phyloP scores from a whole-genome alignment of 1,284 basidiomycete genomes.

The Ustilago shanxiensis region DNA sequence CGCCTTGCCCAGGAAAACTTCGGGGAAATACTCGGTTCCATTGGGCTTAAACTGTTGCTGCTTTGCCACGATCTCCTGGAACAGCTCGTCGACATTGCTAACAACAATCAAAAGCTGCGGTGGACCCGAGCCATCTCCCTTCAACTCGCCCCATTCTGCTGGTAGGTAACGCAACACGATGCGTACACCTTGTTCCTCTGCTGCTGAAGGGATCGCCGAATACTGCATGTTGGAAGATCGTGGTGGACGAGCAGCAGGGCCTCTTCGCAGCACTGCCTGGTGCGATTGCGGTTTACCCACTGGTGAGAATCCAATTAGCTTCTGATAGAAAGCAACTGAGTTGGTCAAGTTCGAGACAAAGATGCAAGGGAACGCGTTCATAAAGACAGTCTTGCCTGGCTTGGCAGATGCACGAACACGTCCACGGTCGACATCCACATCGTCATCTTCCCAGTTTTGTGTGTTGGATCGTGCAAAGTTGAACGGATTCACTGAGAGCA shows the following conservation, averaged over 20 bases:
- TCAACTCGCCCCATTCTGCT: slow-evolving; percentile 51
- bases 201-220: slow-evolving; percentile 41
- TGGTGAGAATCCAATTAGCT: slow-evolving; percentile 46
- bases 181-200: slow-evolving; percentile 41
- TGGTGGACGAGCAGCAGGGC: slow-evolving; percentile 37
- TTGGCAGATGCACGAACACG: slow-evolving; percentile 13
- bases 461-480: slow-evolving; percentile 29
- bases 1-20: slow-evolving; percentile 46
- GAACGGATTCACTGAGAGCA: slow-evolving; percentile 47
- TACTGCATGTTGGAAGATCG: slow-evolving; percentile 25
- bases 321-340: slow-evolving; percentile 45
- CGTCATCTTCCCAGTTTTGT: slow-evolving; percentile 47
- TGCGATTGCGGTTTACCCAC: slow-evolving; percentile 46
- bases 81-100: slow-evolving; percentile 50
- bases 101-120: slow-evolving; percentile 48
- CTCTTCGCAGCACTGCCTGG: slow-evolving; percentile 43
- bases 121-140: slow-evolving; percentile 41
- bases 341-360: slow-evolving; percentile 47
- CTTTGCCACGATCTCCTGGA: slow-evolving; percentile 40
- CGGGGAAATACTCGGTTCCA: slow-evolving; percentile 57
- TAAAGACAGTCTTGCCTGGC: slow-evolving; percentile 30
- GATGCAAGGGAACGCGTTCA: slow-evolving; percentile 45
- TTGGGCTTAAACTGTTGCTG: slow-evolving; percentile 48
- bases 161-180: slow-evolving; percentile 43
- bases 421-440: slow-evolving; percentile 46